phyloP scores from a whole-genome alignment of 2,329 filamentous ascomycete genomes.

The Botrytis aclada region DNA sequence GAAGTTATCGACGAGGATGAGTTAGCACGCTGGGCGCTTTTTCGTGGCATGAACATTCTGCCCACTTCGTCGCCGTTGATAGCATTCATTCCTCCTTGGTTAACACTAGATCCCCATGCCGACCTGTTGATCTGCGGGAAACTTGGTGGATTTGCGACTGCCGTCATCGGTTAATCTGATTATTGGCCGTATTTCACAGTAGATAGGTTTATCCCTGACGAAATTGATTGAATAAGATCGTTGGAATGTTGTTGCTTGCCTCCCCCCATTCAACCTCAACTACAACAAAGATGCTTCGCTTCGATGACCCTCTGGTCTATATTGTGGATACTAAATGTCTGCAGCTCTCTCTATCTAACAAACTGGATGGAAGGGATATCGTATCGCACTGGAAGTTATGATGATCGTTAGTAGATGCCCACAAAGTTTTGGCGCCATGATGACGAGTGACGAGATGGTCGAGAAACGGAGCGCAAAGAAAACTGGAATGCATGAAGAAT shows the following conservation, averaged over 20 bases:
- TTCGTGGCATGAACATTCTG: slow-evolving; percentile 87
- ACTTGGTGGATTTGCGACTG: slow-evolving; percentile 62
- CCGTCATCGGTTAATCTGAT: slow-evolving; percentile 53
- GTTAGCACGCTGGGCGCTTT: slow-evolving; percentile 80
- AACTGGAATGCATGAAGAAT: slow-evolving; percentile 8
- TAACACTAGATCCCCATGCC: slow-evolving; percentile 62
- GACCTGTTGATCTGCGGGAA: slow-evolving; percentile 62
- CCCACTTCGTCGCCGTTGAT: slow-evolving; percentile 82
- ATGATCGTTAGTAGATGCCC: slow-evolving; percentile 28
- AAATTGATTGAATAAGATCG: slow-evolving; percentile 19
- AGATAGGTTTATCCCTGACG: slow-evolving; percentile 16
- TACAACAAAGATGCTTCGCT: slow-evolving; percentile 26
- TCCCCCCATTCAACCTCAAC: slow-evolving; percentile 22
- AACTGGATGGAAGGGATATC: not conserved
- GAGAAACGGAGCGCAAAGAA: slow-evolving; percentile 16
- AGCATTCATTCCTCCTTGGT: slow-evolving; percentile 59
- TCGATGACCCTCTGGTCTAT: slow-evolving; percentile 16
- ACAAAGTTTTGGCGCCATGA: slow-evolving; percentile 26
- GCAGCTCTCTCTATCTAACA: not conserved
- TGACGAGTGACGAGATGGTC: not conserved
- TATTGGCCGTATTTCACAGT: slow-evolving; percentile 12
- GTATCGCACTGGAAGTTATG: slow-evolving; percentile 24
- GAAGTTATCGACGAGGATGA: slow-evolving; percentile 85
- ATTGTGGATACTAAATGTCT: not conserved
- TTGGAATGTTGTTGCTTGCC: slow-evolving; percentile 22